A percentile compares a stretch with the other conserved stretches of the same genome.
Conservation (phyloP, 2,329 filamentous ascomycete genomes). For the Phialophora verrucosa region DNA sequence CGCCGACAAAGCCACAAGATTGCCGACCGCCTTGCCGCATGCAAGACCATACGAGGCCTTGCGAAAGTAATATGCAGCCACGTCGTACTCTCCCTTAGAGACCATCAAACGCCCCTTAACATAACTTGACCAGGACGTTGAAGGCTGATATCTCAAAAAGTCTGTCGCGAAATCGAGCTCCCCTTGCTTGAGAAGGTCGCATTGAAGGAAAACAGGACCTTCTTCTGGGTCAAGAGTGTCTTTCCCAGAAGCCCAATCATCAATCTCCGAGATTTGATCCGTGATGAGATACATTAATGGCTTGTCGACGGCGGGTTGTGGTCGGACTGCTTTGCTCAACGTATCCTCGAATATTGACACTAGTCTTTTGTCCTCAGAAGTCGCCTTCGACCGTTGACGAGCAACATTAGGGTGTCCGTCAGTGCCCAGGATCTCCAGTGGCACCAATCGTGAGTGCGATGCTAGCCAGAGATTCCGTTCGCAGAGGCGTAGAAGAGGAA, state of each 20-base stretch:
- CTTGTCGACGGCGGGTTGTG: conserved; percentile 47
- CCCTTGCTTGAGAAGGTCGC: conserved; percentile 70
- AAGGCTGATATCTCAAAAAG: conserved; percentile 69
- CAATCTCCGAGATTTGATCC: conserved; percentile 51
- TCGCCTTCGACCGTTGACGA: conserved; percentile 40
- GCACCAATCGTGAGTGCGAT: conserved; percentile 47
- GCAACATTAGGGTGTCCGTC: conserved; percentile 39
- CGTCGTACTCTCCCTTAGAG: conserved; percentile 72
- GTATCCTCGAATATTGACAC: conserved; percentile 52
- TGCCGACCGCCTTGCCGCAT: conserved; percentile 52
- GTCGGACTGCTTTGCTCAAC: conserved; percentile 52
- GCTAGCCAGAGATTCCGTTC: conserved; percentile 72
- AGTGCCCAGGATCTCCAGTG: conserved; percentile 39
- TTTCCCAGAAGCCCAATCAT: conserved; percentile 55
- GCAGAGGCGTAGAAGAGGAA: conserved; percentile 73
- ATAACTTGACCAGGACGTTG: conserved; percentile 70
- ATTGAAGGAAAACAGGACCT: conserved; percentile 69
- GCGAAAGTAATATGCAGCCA: conserved; percentile 77
- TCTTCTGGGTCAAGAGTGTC: conserved; percentile 61
- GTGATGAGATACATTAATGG: conserved; percentile 53
- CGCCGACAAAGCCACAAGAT: conserved; percentile 55
- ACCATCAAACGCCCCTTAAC: conserved; percentile 82
- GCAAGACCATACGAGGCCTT: conserved; percentile 71
- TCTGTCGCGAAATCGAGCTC: conserved; percentile 69
- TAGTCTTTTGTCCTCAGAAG: conserved; percentile 39